Evolutionary conservation across 2,329 filamentous ascomycete genomes (phyloP).

Genomic region (Raffaelea ambrosiae): DNA sequence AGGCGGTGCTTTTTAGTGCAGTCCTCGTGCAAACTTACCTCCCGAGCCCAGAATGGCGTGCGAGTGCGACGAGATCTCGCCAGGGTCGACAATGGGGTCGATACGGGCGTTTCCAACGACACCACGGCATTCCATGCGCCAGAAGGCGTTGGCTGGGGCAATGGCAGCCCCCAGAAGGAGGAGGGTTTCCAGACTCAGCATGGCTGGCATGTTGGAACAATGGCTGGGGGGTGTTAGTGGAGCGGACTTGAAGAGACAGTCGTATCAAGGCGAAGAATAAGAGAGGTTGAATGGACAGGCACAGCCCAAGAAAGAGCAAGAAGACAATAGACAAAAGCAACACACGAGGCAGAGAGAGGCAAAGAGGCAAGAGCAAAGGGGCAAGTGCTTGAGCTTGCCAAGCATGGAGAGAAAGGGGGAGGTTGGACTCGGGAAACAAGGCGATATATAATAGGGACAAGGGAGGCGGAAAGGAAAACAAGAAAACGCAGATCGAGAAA

Average conservation of each 20-base stretch:
- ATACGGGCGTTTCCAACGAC: constrained; percentile 61
- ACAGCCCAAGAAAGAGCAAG: not conserved
- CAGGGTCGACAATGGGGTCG: constrained; percentile 66
- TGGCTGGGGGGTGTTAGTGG: not conserved
- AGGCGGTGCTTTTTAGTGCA: too few species aligned
- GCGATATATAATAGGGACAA: too few species aligned
- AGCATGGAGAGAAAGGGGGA: too few species aligned
- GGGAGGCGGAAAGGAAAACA: too few species aligned
- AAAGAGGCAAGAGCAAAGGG: not conserved
- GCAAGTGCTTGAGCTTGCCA: too few species aligned
- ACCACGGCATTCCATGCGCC: constrained; percentile 79
- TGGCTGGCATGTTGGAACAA: not conserved
- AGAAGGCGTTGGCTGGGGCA: constrained; percentile 53
- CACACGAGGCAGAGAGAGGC: not conserved
- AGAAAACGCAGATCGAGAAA: too few species aligned
- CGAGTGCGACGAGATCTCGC: constrained; percentile 52
- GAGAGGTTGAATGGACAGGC: too few species aligned
- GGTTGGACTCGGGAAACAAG: too few species aligned
- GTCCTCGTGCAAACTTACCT: too few species aligned
- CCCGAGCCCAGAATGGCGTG: constrained; percentile 70
- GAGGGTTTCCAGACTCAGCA: not conserved
- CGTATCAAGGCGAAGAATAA: not conserved
- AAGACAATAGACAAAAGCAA: not conserved
- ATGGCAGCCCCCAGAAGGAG: constrained; percentile 8
- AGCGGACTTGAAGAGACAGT: not conserved